Percentiles rank a stretch among this genome's conserved stretches.
Evolutionary conservation across 306 rosid species (phyloP).

Genomic region (Oxytropis ochrocephala): DNA sequence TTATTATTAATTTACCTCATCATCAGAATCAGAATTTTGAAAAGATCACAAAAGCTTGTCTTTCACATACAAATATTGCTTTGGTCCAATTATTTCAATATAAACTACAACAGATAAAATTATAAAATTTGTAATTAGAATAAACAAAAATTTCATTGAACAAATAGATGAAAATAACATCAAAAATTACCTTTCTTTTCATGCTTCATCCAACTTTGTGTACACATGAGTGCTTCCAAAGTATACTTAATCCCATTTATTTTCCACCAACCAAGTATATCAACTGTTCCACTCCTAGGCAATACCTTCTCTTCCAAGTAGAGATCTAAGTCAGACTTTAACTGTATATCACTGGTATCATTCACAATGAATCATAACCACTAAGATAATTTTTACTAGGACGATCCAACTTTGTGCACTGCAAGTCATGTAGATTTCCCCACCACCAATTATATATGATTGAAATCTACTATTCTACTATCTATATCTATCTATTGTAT

Average conservation of each 20-base stretch:
- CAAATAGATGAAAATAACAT: not conserved
- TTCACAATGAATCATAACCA: not conserved
- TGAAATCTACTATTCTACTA: too few species aligned
- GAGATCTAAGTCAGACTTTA: not conserved
- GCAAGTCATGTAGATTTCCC: too few species aligned
- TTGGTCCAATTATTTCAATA: not conserved
- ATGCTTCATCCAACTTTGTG: not conserved
- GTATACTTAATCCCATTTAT: not conserved
- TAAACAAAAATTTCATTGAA: not conserved
- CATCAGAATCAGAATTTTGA: not conserved
- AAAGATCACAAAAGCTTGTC: not conserved
- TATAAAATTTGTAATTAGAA: not conserved
- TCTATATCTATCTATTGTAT: too few species aligned
- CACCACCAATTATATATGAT: too few species aligned
- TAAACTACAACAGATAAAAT: not conserved
- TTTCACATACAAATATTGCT: not conserved
- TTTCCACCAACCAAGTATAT: not conserved
- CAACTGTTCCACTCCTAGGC: not conserved
- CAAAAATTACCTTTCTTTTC: not conserved
- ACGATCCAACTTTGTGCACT: too few species aligned
- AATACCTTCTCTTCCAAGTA: not conserved
- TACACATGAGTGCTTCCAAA: not conserved
- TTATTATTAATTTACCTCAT: not conserved
- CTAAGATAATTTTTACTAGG: too few species aligned
- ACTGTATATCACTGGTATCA: not conserved